These are phyloP conservation scores for Protoeuglena noctilucae DNA, from an alignment of 139 green algal species.

Conservation along the genomic window DNA sequence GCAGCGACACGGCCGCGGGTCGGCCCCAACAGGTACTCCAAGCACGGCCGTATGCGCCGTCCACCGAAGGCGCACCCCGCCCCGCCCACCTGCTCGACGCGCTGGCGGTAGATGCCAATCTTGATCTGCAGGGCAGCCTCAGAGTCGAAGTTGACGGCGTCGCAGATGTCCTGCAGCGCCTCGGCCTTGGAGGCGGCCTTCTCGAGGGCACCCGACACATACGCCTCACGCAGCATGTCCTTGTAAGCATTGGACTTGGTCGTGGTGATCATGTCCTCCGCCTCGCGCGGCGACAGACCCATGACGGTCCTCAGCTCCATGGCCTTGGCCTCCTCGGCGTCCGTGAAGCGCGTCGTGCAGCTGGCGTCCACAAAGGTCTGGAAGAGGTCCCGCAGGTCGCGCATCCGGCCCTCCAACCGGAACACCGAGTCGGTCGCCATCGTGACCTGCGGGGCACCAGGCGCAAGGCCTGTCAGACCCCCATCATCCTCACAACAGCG, in stretches of 20 bases:
- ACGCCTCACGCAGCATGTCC: slow-evolving; percentile 1
- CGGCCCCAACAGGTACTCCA: not conserved
- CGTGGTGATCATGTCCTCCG: not conserved
- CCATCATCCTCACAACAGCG: too few species aligned
- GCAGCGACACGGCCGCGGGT: too few species aligned
- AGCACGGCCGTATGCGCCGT: too few species aligned
- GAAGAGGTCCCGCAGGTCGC: not conserved
- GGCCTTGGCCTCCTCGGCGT: not conserved
- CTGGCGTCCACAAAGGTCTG: not conserved
- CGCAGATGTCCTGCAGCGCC: slow-evolving; percentile 1
- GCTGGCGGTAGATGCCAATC: too few species aligned
- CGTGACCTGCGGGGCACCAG: not conserved
- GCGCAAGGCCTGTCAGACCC: too few species aligned
- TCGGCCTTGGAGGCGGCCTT: not conserved
- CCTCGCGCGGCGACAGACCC: not conserved
- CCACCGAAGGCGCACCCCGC: too few species aligned
- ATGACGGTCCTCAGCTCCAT: not conserved
- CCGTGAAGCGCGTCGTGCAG: not conserved
- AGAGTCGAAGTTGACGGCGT: slow-evolving; percentile 1
- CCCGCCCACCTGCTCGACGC: too few species aligned
- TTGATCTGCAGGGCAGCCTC: slow-evolving; percentile 5
- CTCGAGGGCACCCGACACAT: slow-evolving; percentile 1
- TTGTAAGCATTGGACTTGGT: slow-evolving; percentile 1
- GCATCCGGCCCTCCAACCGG: not conserved
- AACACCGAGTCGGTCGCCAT: not conserved